Base-by-base conservation (phyloP, 257 asterid species). In the Solanum dulcamara region DNA sequence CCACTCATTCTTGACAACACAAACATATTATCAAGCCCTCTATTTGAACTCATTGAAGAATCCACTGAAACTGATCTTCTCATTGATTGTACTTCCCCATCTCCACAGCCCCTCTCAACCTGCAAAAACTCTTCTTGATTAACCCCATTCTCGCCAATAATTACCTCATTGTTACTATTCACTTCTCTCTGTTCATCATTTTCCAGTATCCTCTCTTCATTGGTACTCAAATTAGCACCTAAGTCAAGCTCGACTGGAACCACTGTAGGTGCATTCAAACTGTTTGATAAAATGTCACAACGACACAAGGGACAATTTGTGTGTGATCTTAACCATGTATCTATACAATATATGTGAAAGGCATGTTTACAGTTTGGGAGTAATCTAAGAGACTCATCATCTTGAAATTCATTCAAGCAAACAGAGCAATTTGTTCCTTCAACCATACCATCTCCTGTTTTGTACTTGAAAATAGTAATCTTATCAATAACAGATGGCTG, bases 291-390 rank as follows among this genome's bases (percentile, higher is more conserved):
- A 46, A 90, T 83, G 22, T 84, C 80, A 10, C 90, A 89, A 22
- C 92, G 92, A 85, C 92, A 88, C 17, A 88, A 57, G 0, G 92
- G 91, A 55, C 92, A 90, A 50, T 80, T 90, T 0, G 85, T 85
- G 59, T 87, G 92, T 18, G 90, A 88, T 82, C 92, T 85, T 60
- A 88, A 81, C 92, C 91, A 90, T 72, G 92, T 88, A 37, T 90
- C 92, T 33, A 88, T 90, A 84, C 91, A 90, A n/a, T 79, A 67
- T 5, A 88, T 66, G n/a, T 90, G 92, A 72, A 90, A 90, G 1
- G 91, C 90, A 53, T 90, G 92, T 20, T 88, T 88, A 84, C 92
- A 90, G 37, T 90, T 90, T 0, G 92, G 92, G 5, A 90, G n/a
- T 50, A 90, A 9, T 79, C 92, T 74, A 7, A 90, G 89, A 35